A percentile compares a stretch with the other conserved stretches of the same genome.
phyloP scores from a whole-genome alignment of 2,329 filamentous ascomycete genomes.

The Nemania bipapillata region DNA sequence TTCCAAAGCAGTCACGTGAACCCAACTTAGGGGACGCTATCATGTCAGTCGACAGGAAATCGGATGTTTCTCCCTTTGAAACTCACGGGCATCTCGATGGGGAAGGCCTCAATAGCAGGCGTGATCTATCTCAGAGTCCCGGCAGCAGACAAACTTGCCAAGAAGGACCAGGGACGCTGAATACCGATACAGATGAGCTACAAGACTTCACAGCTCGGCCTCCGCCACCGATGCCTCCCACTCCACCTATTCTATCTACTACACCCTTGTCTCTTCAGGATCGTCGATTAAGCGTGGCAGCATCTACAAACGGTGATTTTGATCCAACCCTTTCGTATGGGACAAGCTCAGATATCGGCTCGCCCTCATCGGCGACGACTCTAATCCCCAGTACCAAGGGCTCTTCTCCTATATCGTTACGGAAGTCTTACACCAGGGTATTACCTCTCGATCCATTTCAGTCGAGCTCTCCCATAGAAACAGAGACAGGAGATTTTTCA shows the following conservation, averaged over 20 bases:
- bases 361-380: conserved; percentile 41
- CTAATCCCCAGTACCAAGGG: conserved; percentile 41
- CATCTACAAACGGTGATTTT: conserved; percentile 51
- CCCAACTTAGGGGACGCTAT: conserved; percentile 43
- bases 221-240: conserved; percentile 62
- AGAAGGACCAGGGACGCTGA: conserved; percentile 32
- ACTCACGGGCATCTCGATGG: conserved; percentile 11
- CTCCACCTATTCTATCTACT: conserved; percentile 59
- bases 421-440: conserved; percentile 58
- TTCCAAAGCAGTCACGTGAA: conserved; percentile 50
- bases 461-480: conserved; percentile 30
- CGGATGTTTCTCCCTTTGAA: conserved; percentile 35
- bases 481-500: conserved; percentile 42
- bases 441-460: conserved; percentile 52
- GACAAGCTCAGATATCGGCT: conserved; percentile 62
- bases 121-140: conserved; percentile 33
- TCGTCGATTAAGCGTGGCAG: conserved; percentile 50
- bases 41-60: conserved; percentile 47
- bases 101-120: conserved; percentile 21
- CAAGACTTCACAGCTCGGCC: conserved; percentile 53
- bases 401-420: conserved; percentile 52
- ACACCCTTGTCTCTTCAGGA: conserved; percentile 59
- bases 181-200: conserved; percentile 47
- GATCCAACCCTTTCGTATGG: conserved; percentile 60
- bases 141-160: conserved; percentile 26